Base-by-base conservation (phyloP, 768 basidiomycete genomes). In the Kwoniella botswanensis region DNA sequence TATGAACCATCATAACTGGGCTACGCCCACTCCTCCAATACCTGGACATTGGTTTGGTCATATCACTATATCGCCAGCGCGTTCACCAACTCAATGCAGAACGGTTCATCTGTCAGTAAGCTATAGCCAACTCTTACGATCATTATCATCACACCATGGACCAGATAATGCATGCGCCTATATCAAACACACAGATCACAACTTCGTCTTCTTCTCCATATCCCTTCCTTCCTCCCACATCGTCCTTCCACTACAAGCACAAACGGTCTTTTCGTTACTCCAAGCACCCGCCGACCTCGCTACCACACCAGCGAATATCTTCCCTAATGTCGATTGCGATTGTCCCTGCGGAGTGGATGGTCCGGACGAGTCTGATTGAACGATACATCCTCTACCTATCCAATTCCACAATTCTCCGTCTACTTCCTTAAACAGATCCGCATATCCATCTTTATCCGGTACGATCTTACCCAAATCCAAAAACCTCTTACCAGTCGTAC, bases 191-290 rank as follows among this genome's bases (percentile, higher is more conserved):
- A 50, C 12, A 4, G 12, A 13, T 18, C 18, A 68, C 42, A 68
- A 52, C 71, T 61, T 61, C 3, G 59, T 61, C 59, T 77, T 80
- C 57, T 72, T 78, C 57, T 82, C 81, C 80, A 81, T 80, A 42
- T 80, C 80, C 55, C 82, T 71, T 5, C 81, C 81, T 70, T 83
- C 82, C 68, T 83, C 82, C 82, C 82, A 83, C 81, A 83, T 82
- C 11, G 80, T 83, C 71, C 82, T 69, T 3, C 82, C 82, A 67
- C 77, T 79, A 74, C 82, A 83, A 0, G 82, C 82, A 68, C 82
- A 83, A 26, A 83, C 80, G 13, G 81, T 83, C 76, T 83, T 82
- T 17, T 82, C 82, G 60, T 83, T 83, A 9, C 82, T 80, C 82
- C 82, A 83, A 2, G 80, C 78, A 1, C 82, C 82, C 17, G 80